A percentile compares a stretch with the other conserved stretches of the same genome.
These are phyloP conservation scores for Starmerella floricola DNA, from an alignment of 805 yeast species.

Conservation along the genomic window DNA sequence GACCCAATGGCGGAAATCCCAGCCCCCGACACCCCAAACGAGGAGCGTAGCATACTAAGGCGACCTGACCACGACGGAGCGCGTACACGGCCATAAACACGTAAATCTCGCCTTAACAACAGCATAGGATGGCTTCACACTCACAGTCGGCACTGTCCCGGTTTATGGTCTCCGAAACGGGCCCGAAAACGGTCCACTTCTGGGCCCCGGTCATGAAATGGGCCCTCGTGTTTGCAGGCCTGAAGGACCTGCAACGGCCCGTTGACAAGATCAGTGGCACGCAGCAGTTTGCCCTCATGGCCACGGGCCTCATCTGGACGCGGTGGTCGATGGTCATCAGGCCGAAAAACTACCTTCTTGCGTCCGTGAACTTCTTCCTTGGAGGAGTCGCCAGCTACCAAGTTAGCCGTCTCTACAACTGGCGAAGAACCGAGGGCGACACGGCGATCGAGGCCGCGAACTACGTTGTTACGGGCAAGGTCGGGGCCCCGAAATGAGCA, in stretches of 20 bases:
- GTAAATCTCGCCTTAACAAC: too few species aligned
- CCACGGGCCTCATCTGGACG: constrained; percentile 94
- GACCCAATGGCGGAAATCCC: too few species aligned
- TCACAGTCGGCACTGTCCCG: constrained; percentile 38
- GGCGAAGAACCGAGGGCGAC: constrained; percentile 57
- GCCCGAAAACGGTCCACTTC: constrained; percentile 94
- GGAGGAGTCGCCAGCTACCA: constrained; percentile 85
- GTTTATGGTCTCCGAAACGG: constrained; percentile 76
- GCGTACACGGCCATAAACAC: too few species aligned
- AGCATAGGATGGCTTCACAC: constrained; percentile 14
- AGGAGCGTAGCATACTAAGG: too few species aligned
- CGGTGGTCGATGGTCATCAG: constrained; percentile 92
- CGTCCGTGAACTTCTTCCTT: constrained; percentile 86
- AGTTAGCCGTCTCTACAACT: constrained; percentile 54
- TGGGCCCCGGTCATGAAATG: constrained; percentile 64
- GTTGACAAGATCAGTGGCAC: constrained; percentile 85
- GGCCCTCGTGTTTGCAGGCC: constrained; percentile 86
- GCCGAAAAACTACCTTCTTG: constrained; percentile 77
- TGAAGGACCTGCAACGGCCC: constrained; percentile 76
- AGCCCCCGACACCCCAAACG: too few species aligned
- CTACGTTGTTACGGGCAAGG: constrained; percentile 36
- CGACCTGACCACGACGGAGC: too few species aligned
- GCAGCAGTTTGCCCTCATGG: constrained; percentile 72
- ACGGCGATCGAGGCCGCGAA: constrained; percentile 41
- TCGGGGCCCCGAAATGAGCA: background rate